Evolutionary conservation across 2,329 filamentous ascomycete species (phyloP).

Genomic region (Beauveria medogensis): DNA sequence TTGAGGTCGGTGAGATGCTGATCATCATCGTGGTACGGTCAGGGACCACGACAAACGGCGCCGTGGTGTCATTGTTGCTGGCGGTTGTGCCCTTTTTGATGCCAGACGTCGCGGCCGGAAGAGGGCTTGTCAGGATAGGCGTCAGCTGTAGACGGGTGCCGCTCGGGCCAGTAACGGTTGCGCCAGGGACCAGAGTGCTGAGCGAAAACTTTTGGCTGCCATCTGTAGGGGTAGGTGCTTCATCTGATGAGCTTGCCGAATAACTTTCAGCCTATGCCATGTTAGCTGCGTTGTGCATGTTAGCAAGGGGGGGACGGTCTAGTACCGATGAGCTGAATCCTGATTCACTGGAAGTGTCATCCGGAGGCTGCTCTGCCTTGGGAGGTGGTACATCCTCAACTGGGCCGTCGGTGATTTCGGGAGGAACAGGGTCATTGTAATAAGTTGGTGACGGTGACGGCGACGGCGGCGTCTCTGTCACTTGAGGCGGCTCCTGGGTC

Average conservation of each 20-base stretch:
- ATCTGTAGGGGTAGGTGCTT: not conserved
- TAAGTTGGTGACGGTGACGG: not conserved
- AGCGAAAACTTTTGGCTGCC: not conserved
- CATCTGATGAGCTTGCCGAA: not conserved
- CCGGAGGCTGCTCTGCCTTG: constrained; percentile 2
- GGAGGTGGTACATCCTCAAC: constrained; percentile 4
- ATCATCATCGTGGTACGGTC: not conserved
- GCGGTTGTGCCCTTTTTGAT: not conserved
- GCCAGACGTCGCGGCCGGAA: not conserved
- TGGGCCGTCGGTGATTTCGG: not conserved
- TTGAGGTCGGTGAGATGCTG: not conserved
- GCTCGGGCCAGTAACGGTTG: not conserved
- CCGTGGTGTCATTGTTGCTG: not conserved
- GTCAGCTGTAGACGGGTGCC: not conserved
- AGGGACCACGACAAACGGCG: not conserved
- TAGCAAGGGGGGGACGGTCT: not conserved
- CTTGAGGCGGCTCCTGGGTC: not conserved
- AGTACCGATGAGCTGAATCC: not conserved
- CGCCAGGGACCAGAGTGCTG: not conserved
- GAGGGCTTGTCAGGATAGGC: not conserved
- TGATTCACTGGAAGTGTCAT: not conserved
- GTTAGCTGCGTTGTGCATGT: not conserved
- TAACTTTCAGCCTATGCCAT: not conserved
- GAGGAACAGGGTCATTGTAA: not conserved
- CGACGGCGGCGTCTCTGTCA: not conserved